A percentile compares a stretch with the other conserved stretches of the same genome.
phyloP scores from a whole-genome alignment of 2,329 filamentous ascomycete species.

The Calonectria leucothoes region DNA sequence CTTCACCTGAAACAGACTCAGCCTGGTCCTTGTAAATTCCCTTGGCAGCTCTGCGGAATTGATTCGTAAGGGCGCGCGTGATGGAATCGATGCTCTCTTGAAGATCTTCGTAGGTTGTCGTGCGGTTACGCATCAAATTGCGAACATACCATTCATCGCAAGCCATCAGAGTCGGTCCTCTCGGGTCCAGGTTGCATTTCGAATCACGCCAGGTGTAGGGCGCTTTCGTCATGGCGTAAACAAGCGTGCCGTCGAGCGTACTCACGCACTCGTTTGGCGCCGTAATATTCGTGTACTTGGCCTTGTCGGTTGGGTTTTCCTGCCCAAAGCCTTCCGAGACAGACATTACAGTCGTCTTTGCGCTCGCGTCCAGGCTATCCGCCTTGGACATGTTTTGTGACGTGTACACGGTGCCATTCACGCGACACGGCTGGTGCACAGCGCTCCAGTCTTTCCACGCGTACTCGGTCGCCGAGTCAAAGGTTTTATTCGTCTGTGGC shows the following conservation, averaged over 20 bases:
- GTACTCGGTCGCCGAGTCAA: neutral
- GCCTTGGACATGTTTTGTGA: constrained; percentile 2
- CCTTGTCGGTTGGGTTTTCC: neutral
- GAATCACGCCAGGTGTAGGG: neutral
- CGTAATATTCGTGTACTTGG: neutral
- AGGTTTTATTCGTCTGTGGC: neutral
- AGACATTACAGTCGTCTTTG: neutral
- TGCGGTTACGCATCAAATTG: neutral
- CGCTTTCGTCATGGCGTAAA: neutral
- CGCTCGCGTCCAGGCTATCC: neutral
- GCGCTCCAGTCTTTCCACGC: neutral
- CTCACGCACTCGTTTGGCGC: neutral
- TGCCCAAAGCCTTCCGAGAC: neutral
- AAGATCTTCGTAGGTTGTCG: neutral
- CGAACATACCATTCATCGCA: neutral
- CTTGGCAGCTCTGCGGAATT: neutral
- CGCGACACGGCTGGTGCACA: neutral
- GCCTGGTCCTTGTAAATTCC: neutral
- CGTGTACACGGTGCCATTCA: neutral
- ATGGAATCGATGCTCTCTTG: neutral
- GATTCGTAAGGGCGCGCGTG: neutral
- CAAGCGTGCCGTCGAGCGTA: neutral
- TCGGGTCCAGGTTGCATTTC: neutral
- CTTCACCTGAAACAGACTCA: neutral
- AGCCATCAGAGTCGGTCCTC: neutral